Evolutionary conservation across 1,284 basidiomycete genomes (phyloP), one percentile per base, ranked within the genome.

Genomic region (Microbotryum violaceum): DNA sequence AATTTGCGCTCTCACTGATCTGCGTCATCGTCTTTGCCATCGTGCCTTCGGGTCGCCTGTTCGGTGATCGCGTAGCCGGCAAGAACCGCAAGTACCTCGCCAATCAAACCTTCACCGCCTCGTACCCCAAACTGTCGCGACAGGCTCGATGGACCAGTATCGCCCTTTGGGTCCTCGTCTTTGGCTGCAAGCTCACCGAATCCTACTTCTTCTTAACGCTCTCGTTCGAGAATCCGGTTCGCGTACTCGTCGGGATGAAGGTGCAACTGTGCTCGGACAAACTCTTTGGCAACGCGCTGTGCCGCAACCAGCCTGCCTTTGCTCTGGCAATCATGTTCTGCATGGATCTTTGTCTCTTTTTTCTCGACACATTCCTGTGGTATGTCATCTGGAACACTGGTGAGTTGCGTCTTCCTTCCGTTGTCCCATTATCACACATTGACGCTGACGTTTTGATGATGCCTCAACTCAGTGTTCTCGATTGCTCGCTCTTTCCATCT

Each of bases 361-460:
- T 96, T 83, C 80, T 97, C 75, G 91, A 97, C 78, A 97, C 92
- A 7, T 97, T 94, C 85, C 78, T 97, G 48, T 97, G 92, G 92
- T 94, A 88, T 75, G 79, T 81, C 69, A 96, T 97, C 72, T 97
- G 92, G 92, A 93, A 93, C 76, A 93, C 91, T 10, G 65, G 65
- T 63, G 88, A 90, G 79, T 88, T 93, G 67, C 88, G 87, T 49
- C 91, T 94, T 70, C 93, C 18, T n/a, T 42, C n/a, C 7, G 2
- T 37, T 16, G 5, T 18, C 7, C 25, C n/a, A 49, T 42, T 42
- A 49, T 3, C 14, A 20, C 1, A 3, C 6, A n/a, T 56, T 64
- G 56, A 61, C 50, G 7, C 20, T 37, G 8, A 1, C 20, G 8
- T 27, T n/a, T 9, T 10, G 12, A 6, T 21, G 12, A 56, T 14